Percentiles rank a stretch among this genome's conserved stretches.
Evolutionary conservation across 176 grass and related monocot species (phyloP).

Genomic region (Musa troglodytarum): DNA sequence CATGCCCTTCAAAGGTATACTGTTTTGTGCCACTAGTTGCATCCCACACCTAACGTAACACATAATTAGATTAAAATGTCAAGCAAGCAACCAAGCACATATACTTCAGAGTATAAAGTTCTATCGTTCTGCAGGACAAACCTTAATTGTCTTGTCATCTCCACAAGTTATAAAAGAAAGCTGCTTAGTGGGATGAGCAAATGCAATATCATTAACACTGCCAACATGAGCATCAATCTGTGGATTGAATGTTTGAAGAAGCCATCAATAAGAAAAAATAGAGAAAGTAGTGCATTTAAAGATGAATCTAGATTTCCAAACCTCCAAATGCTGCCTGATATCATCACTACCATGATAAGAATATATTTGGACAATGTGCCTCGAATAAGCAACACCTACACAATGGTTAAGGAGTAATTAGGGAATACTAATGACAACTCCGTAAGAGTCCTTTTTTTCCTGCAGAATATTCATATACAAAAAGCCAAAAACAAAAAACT

Average conservation of each 20-base stretch:
- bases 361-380: slow-evolving; percentile 97
- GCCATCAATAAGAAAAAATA: slow-evolving; percentile 12
- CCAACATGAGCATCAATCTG: slow-evolving; percentile 98
- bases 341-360: slow-evolving; percentile 75
- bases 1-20: slow-evolving; percentile 92
- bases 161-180: slow-evolving; percentile 94
- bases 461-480: background rate
- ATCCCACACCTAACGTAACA: slow-evolving; percentile 77
- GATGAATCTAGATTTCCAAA: slow-evolving; percentile 16
- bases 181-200: slow-evolving; percentile 95
- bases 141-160: slow-evolving; percentile 99
- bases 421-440: slow-evolving; percentile 13
- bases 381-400: slow-evolving; percentile 96
- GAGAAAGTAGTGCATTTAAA: slow-evolving; percentile 9
- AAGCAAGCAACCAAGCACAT: slow-evolving; percentile 3
- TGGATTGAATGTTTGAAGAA: slow-evolving; percentile 11
- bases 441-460: background rate
- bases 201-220: slow-evolving; percentile 97
- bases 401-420: slow-evolving; percentile 4
- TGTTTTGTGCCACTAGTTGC: slow-evolving; percentile 68
- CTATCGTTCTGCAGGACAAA: background rate
- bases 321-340: slow-evolving; percentile 93
- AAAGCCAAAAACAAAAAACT: too few species aligned
- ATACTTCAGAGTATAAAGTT: background rate
- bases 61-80: slow-evolving; percentile 11